Base-by-base conservation (phyloP, 306 rosid genomes). In the Medicago ruthenica region DNA sequence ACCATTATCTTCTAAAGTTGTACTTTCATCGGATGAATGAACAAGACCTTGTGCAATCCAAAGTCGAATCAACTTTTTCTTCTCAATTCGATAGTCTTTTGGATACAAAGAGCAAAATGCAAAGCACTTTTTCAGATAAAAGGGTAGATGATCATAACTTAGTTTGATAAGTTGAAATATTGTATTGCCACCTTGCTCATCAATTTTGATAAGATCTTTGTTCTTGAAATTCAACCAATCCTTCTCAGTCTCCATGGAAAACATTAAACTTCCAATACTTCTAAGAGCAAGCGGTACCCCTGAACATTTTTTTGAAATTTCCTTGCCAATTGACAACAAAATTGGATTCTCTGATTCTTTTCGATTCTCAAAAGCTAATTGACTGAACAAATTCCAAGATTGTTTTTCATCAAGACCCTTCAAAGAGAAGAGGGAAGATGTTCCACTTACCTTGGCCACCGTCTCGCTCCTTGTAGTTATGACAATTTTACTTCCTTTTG, bases 21-120 rank as follows among this genome's bases (percentile, higher is more conserved):
- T 4, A 45, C 5, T 11, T 7, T 13, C 20, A 55, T 37, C 1
- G 3, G 40, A 11, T 20, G 63, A 67, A 0, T 18, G 10, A 24
- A 73, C 34, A 21, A 80, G 74, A 0, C 79, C 83, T 3, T 74
- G 57, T 0, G 57, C 83, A 11, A 74, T 17, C 82, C 77, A 78
- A 62, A 78, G 66, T 6, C 31, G 15, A 62, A 79, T 37, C 8
- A 45, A 45, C 15, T 0, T 12, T 4, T 0, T 0, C 51, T 45
- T 45, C 16, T 12, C 51, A 45, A 45, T 45, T 45, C 5, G 12
- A 45, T 2, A 45, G 4, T 45, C n/a, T 45, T 45, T 11, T 45
- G 51, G 51, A 45, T 11, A 45, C 53, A 47, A 47, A 3, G 53
- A 47, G 13, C 53, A 47, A 47, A 47, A 47, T 3, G 53, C 53